These are phyloP conservation scores for Closterium sp. DNA, from an alignment of 139 green algal species.

Conservation along the genomic window DNA sequence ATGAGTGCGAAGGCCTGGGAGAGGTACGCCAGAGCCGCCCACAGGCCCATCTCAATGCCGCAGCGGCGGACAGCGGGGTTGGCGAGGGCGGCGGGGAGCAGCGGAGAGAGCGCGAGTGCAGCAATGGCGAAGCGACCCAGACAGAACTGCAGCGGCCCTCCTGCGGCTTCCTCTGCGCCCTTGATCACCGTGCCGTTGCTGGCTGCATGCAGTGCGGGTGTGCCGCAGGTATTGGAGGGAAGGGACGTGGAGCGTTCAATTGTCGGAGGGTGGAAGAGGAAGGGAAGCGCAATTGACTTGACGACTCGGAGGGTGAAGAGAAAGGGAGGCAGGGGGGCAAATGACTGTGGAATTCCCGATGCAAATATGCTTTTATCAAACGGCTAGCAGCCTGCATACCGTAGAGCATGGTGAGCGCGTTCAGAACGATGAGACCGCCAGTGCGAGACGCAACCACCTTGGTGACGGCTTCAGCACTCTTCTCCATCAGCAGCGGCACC, in stretches of 20 bases:
- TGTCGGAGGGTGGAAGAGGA: too few species aligned
- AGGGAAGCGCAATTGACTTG: too few species aligned
- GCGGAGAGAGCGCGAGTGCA: slow-evolving; percentile 27
- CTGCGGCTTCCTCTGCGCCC: slow-evolving; percentile 16
- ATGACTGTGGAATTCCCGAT: too few species aligned
- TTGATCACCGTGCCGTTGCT: slow-evolving; percentile 48
- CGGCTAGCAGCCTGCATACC: too few species aligned
- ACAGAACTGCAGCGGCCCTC: slow-evolving; percentile 17
- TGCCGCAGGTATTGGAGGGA: neutral
- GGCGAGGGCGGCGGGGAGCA: slow-evolving; percentile 1
- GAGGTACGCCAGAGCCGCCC: slow-evolving; percentile 11
- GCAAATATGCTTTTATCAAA: too few species aligned
- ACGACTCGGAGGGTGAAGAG: too few species aligned
- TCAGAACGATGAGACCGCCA: neutral
- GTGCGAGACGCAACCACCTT: neutral
- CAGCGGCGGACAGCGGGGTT: neutral
- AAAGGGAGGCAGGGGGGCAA: too few species aligned
- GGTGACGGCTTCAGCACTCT: neutral
- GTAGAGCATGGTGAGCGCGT: neutral
- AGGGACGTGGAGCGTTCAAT: neutral
- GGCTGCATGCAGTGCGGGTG: neutral
- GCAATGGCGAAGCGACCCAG: slow-evolving; percentile 39
- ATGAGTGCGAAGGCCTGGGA: slow-evolving; percentile 68
- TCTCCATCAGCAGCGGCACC: neutral
- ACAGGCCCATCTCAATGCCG: slow-evolving; percentile 39